Evolutionary conservation across 176 grass and related monocot genomes (phyloP).

Genomic region (Carex cristatella): DNA sequence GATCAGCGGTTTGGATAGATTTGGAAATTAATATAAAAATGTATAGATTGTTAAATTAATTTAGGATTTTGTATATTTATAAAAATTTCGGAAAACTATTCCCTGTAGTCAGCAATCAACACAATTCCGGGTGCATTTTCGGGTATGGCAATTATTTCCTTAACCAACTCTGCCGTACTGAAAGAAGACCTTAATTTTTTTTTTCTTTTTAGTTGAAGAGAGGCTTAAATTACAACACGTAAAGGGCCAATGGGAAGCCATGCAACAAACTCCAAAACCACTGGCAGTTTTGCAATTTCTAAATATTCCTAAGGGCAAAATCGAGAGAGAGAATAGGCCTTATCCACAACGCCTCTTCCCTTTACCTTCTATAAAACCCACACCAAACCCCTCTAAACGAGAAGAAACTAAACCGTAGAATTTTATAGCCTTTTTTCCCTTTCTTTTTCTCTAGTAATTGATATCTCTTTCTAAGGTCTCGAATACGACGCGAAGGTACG

Average conservation of each 20-base stretch:
- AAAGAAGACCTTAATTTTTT: no score
- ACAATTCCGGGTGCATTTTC: not conserved
- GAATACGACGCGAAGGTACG: not conserved
- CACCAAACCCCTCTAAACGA: constrained; percentile 1
- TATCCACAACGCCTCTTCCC: constrained; percentile 45
- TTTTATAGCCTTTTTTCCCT: not conserved
- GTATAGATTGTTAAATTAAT: no score
- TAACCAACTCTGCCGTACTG: not conserved
- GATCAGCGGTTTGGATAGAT: no score
- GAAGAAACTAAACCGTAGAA: constrained; percentile 7
- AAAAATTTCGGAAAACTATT: no score
- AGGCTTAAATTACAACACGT: not conserved
- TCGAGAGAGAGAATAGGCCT: constrained; percentile 32
- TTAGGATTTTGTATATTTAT: no score
- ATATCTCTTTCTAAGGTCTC: not conserved
- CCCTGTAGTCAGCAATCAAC: not conserved
- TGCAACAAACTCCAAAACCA: not conserved
- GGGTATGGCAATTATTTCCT: not conserved
- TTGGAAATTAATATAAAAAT: no score
- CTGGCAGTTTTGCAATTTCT: constrained; percentile 23
- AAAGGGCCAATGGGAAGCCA: constrained; percentile 6
- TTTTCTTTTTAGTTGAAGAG: no score
- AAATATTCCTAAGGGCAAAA: not conserved
- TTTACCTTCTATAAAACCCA: constrained; percentile 38
- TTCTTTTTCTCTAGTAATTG: not conserved